phyloP scores from a whole-genome alignment of 768 basidiomycete species.

The Lactarius quietus region DNA sequence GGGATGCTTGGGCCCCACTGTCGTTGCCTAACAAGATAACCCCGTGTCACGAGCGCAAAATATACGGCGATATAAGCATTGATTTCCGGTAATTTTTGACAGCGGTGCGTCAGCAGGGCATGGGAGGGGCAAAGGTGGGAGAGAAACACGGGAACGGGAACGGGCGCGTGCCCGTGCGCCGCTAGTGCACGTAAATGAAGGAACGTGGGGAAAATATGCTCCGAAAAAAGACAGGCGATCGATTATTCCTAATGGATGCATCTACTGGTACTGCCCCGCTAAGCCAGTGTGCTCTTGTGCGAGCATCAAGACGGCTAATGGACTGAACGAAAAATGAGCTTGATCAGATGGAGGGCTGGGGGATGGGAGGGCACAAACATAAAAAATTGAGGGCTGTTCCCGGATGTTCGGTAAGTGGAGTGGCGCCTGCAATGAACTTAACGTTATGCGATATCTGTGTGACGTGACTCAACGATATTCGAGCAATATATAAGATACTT shows the following conservation, averaged over 20 bases:
- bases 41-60: conserved; percentile 22
- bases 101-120: conserved; percentile 16
- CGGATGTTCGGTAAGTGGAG: conserved; percentile 13
- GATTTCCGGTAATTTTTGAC: conserved; percentile 16
- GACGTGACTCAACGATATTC: background rate
- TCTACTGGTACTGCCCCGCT: background rate
- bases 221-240: background rate
- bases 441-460: conserved; percentile 18
- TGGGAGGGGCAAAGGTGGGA: conserved; percentile 1
- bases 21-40: conserved; percentile 5
- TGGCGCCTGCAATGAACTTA: conserved; percentile 9
- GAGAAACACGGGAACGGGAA: conserved; percentile 1
- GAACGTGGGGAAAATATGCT: conserved; percentile 11
- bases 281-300: background rate
- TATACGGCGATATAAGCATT: conserved; percentile 14
- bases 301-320: background rate
- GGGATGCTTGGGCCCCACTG: background rate
- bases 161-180: background rate
- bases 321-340: background rate
- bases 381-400: background rate
- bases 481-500: background rate
- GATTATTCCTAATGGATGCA: background rate
- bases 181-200: conserved; percentile 16
- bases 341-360: background rate
- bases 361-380: background rate